Base-by-base conservation (phyloP, 108 stramenopile species). In the Cyclostephanos tholiformis region DNA sequence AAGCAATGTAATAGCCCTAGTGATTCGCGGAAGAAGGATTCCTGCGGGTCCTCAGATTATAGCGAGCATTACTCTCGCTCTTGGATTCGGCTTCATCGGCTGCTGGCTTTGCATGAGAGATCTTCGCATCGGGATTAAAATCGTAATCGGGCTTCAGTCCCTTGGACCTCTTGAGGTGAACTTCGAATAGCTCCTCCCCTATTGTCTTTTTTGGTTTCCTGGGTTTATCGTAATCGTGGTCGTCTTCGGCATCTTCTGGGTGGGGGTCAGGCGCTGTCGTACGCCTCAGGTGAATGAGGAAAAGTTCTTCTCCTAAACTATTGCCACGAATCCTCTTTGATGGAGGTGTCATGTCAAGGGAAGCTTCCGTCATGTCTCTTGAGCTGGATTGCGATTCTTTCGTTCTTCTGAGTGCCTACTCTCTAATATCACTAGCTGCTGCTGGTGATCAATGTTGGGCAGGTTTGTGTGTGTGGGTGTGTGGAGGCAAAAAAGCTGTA, bases 171-270 rank as follows among this genome's bases (percentile, higher is more conserved):
- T 88, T 92, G 55, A 82, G 50, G 62, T 92, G 89, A 68, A 89
- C 67, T 39, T 77, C 66, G 77, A 80, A 92, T 51, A 91, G 69
- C 36, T 89, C 89, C 67, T 92, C 89, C 10, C 91, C 91, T 43
- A 87, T 63, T 6, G 77, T 74, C 30, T 66, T 67, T 20, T 74
- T 68, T 30, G 77, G 63, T 46, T 86, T 85, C 3, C 77, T 61
- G 19, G 65, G 75, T 44, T 53, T 51, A 35, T 65, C 67, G 14
- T 76, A 64, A 38, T 82, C 73, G 43, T 84, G 79, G 58, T 86
- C 88, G 68, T 77, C 69, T 29, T 88, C 89, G 30, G 58, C 65
- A 23, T 86, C 87, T 65, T 87, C 85, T 1, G 71, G 69, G 52
- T 69, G 48, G 17, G 64, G 43, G 39, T 69, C 69, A 10, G 67